phyloP scores from a whole-genome alignment of 306 rosid genomes.

The Cucurbita argyrosperma region DNA sequence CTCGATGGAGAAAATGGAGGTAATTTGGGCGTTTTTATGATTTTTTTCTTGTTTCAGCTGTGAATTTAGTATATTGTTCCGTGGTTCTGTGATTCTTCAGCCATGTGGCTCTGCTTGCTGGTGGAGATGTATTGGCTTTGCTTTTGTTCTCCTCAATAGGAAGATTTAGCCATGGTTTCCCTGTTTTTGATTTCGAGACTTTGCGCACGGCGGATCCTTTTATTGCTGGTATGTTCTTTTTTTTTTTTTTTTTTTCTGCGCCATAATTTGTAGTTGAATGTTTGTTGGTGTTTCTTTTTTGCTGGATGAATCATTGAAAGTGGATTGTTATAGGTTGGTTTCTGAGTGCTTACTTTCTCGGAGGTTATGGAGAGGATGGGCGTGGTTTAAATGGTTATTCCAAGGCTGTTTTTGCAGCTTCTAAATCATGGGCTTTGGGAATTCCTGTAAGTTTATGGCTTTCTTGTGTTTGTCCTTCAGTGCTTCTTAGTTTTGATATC shows the following conservation, averaged over 20 bases:
- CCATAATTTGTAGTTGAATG: neutral
- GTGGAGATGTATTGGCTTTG: constrained; percentile 82
- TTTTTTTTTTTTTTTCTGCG: constrained; percentile 5
- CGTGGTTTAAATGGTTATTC: constrained; percentile 72
- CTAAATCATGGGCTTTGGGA: constrained; percentile 84
- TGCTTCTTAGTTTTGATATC: neutral
- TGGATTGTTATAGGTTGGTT: constrained; percentile 59
- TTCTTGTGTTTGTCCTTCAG: neutral
- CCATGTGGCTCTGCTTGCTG: constrained; percentile 64
- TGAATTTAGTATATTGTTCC: neutral
- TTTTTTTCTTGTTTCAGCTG: neutral
- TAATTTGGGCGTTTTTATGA: neutral
- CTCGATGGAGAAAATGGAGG: constrained; percentile 83
- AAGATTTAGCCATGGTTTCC: constrained; percentile 70
- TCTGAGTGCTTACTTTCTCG: constrained; percentile 84
- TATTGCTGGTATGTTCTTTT: constrained; percentile 50
- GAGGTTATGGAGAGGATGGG: constrained; percentile 80
- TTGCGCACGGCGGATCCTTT: constrained; percentile 85
- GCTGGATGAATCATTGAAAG: neutral
- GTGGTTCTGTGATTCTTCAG: constrained; percentile 24
- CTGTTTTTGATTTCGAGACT: constrained; percentile 63
- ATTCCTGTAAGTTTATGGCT: constrained; percentile 52
- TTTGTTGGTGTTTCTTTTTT: neutral
- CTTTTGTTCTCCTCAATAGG: constrained; percentile 77
- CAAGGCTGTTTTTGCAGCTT: constrained; percentile 58